Evolutionary conservation across 306 rosid genomes (phyloP), one percentile per base, ranked within the genome.

Genomic region (Cucurbita argyrosperma): DNA sequence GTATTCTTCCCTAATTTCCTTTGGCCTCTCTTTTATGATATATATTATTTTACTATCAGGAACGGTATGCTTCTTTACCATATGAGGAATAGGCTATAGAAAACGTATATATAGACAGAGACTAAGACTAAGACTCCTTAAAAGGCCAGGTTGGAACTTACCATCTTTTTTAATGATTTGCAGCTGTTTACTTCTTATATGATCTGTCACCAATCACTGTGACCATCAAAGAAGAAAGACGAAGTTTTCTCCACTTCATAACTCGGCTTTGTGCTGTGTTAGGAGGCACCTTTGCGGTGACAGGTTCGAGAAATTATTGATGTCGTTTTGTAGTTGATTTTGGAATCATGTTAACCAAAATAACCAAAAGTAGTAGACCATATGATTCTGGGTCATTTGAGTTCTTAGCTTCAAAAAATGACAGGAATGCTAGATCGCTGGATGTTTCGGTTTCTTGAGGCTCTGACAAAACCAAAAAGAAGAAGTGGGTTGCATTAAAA

Each of bases 121-220:
- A 26, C 30, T 26, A 26, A 26, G 30, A 26, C 30, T 26, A 26
- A 26, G 30, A 26, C 30, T 15, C 37, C 30, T 63, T 63, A 5
- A 19, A 19, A 65, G 38, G 37, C 52, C 71, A 42, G 18, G 51
- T 58, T 73, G 73, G 67, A 77, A 66, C 76, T 83, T 72, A 73
- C 66, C 49, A 58, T 78, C 1, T 5, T 82, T 57, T 19, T 79
- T 43, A 39, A 75, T 68, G 75, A 13, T 50, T 16, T 85, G 87
- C 92, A 95, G 99, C 96, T 80, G 97, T 95, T 64, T 95, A 91
- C 92, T 95, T 95, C 85, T 83, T 95, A 79, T 95, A 95, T 82
- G 99, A 95, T 85, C 90, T 95, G 56, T 95, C 99, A 7, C 99
- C 99, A 43, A 95, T 95, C 76, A 95, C 91, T 40, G 97, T 95